Base-by-base conservation (phyloP, 192 early-diverging fungal genomes). In the Entomortierella chlamydospora region DNA sequence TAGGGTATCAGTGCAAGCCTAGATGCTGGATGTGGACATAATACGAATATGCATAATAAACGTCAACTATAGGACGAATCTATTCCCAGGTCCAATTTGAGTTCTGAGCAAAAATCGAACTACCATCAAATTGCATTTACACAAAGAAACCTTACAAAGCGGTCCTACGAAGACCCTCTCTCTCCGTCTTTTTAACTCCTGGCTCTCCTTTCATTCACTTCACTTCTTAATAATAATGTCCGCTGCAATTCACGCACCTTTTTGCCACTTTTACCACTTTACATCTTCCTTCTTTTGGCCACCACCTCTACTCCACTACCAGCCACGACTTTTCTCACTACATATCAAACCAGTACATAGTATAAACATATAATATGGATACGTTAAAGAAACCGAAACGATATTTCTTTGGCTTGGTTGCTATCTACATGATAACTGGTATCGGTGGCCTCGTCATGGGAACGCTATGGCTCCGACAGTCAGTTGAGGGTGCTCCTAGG, bases 401-500 rank as follows among this genome's bases (percentile, higher is more conserved):
- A 45, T 79, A 79, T 51, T 79, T 70, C 31, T 66, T 65, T 51
- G 62, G 13, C 7, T 79, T 79, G 29, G 29, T 70, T 26, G 53
- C 60, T 29, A 60, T 79, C 57, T 79, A 70, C 26, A 54, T 70
- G 57, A 0, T 70, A n/a, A 66, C 76, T 4, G 76, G 76, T 6
- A 45, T 66, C 26, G 68, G 52, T 4, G 76, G 68, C 33, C 9
- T 79, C 29, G 34, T 61, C 3, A 64, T 79, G 68, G 76, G 76
- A 18, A 61, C 56, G 1, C 15, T 79, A 2, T 79, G 76, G 76
- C 63, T 79, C 4, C 33, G 30, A 33, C 74, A 78, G 41, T 64
- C 76, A 0, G 56, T 31, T 25, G 76, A 79, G 1, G 76, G 76
- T 39, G 76, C 76, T 31, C 76, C 76, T 12, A 61, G 76, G 51